Evolutionary conservation across 2,329 filamentous ascomycete species (phyloP), one percentile per base, ranked within the genome.

Genomic region (Ophiosphaerella korrae): DNA sequence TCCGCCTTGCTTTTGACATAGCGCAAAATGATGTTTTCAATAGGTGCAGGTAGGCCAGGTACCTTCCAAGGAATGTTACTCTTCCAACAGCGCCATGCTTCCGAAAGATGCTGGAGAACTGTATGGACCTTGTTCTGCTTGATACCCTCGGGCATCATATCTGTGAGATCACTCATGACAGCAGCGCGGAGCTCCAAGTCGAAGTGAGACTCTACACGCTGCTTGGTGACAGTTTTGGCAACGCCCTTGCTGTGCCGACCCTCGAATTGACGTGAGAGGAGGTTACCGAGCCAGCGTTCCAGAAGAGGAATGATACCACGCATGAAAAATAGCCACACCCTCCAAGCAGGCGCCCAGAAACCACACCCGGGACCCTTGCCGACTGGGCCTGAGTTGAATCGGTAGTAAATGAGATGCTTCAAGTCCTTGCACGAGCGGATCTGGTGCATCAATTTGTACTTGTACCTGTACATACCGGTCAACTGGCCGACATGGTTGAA

Each of bases 11-110:
- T 93, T 81, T 99, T 99, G 65, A 99, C 95, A 66, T 99, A 99
- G 67, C 94, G 89, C 55, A 99, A 81, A 67, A 99, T 99, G 64
- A 99, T 96, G 70, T 97, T 99, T 77, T 99, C 94, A 57, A 99
- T 97, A 0, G 94, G 93, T 12, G 95, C 95, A 35, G 94, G 94
- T 53, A 99, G 77, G 33, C 94, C 95, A 44, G 94, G 94, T 2
- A 99, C 94, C 79, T 99, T 99, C 94, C 94, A 99, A 0, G 94
- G 94, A 62, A 99, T 99, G 70, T 99, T 99, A 77, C 92, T 97
- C 87, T 99, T 99, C 94, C 94, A 99, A 79, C 94, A 99, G 78
- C 94, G 85, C 94, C 94, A 99, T 12, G 94, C 94, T 78, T 99
- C 94, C 0, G 93, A 97, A 36, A 99, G 78, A 82, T 99, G 95